These are phyloP conservation scores for Puccinia novopanici DNA, from an alignment of 1,284 basidiomycete genomes.

Conservation along the genomic window DNA sequence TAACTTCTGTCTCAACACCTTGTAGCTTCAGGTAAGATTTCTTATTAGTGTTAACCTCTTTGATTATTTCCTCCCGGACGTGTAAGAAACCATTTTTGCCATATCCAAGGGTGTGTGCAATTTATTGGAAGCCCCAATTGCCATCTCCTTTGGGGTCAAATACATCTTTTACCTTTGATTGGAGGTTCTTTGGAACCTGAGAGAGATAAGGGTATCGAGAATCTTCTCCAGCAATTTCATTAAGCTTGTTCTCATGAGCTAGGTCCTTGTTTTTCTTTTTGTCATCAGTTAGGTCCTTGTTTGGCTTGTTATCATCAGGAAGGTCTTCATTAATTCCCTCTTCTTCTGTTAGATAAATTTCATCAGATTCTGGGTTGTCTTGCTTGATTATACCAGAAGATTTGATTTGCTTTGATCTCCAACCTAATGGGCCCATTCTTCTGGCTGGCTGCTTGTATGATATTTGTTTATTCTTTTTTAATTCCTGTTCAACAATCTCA, in stretches of 20 bases:
- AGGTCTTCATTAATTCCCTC: too few relatives aligned
- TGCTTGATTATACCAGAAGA: too few relatives aligned
- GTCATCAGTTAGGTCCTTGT: too few relatives aligned
- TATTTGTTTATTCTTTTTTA: not conserved
- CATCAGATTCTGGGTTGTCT: too few relatives aligned
- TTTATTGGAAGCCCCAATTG: not conserved
- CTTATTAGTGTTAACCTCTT: not conserved
- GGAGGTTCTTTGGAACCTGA: not conserved
- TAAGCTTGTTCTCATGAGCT: too few relatives aligned
- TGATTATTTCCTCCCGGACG: not conserved
- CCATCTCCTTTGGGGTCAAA: not conserved
- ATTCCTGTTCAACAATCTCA: not conserved
- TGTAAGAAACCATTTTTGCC: not conserved
- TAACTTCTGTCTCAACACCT: not conserved
- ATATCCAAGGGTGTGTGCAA: not conserved
- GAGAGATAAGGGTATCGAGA: not conserved
- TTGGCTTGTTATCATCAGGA: too few relatives aligned
- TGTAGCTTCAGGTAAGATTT: not conserved
- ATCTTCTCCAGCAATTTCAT: not conserved
- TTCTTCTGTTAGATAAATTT: too few relatives aligned
- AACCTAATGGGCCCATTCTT: too few relatives aligned
- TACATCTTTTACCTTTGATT: not conserved
- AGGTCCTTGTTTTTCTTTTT: too few relatives aligned
- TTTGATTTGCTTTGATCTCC: not conserved
- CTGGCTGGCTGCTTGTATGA: not conserved